Conservation (phyloP, 78 protist genomes). For the Dictyostelium intermedium region DNA sequence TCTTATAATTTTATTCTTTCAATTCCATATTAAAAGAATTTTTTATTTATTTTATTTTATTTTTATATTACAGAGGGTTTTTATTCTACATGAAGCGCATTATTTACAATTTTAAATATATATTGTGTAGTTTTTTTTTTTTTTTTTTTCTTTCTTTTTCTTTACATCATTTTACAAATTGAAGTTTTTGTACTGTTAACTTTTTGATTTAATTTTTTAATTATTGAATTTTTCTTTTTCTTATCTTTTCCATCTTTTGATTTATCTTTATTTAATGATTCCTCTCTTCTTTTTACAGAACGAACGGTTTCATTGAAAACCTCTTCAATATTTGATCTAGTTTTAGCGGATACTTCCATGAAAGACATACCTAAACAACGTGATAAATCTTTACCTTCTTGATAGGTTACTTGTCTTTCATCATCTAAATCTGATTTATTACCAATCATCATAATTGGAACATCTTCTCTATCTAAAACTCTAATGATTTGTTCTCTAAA, state of each 20-base stretch:
- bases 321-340: conserved; percentile 91
- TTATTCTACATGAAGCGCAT: too few relatives aligned
- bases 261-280: not conserved
- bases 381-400: conserved; percentile 86
- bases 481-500: conserved; percentile 86
- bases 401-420: conserved; percentile 69
- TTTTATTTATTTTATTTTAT: too few relatives aligned
- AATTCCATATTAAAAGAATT: too few relatives aligned
- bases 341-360: conserved; percentile 89
- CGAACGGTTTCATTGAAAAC: conserved; percentile 38
- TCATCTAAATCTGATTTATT: conserved; percentile 97
- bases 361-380: conserved; percentile 73
- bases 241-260: not conserved
- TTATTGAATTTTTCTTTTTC: too few relatives aligned
- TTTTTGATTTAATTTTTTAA: not conserved
- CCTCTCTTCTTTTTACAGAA: conserved; percentile 32
- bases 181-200: not conserved
- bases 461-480: conserved; percentile 92
- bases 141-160: not conserved
- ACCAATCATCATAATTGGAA: conserved; percentile 98
- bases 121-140: too few relatives aligned
- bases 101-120: too few relatives aligned
- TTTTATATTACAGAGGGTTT: too few relatives aligned
- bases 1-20: too few relatives aligned
- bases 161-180: not conserved